Base-by-base conservation (phyloP, 441 rosid genomes). In the Raphanus hybrid region DNA sequence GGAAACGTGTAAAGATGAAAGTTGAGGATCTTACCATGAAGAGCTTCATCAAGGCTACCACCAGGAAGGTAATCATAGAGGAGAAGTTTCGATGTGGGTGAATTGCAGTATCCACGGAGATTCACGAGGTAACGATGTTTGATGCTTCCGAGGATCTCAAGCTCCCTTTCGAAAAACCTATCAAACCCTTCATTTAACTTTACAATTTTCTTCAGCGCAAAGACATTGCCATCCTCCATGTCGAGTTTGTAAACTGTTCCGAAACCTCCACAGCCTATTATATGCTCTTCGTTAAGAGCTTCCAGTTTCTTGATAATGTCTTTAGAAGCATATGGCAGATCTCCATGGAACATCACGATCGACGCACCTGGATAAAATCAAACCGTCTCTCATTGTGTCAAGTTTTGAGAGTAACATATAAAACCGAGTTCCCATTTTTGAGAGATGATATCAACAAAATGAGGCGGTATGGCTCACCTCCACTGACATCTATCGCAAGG, bases 91-190 rank as follows among this genome's bases (percentile, higher is more conserved):
- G 71, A 67, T 67, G 71, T 67, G 60, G 71, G 71, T 14, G 71
- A 67, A 67, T 67, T 67, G 71, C 71, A 69, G 59, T 69, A 69
- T 3, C 73, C 73, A 52, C 73, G 63, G 82, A 92, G 84, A 87
- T 92, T 94, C 80, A 94, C 98, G 75, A 92, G 82, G 85, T 91
- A 88, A 5, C 98, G 90, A 16, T 94, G 97, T 77, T 94, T 94
- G 80, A 92, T 91, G 89, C 98, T 94, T 69, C 97, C 97, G 55
- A 94, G 97, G 84, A 94, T 94, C 79, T 90, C 94, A 62, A 94
- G 97, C 83, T 94, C 97, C 83, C 97, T 85, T 81, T 92, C 97
- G 34, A 29, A 94, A 85, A 90, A 94, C 54, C 97, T 93, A 80
- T 92, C 91, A 78, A 94, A 91, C 12, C 97, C 97, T 69, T 91